Conservation (phyloP, 345 rosid species). For the Populus euphratica region DNA sequence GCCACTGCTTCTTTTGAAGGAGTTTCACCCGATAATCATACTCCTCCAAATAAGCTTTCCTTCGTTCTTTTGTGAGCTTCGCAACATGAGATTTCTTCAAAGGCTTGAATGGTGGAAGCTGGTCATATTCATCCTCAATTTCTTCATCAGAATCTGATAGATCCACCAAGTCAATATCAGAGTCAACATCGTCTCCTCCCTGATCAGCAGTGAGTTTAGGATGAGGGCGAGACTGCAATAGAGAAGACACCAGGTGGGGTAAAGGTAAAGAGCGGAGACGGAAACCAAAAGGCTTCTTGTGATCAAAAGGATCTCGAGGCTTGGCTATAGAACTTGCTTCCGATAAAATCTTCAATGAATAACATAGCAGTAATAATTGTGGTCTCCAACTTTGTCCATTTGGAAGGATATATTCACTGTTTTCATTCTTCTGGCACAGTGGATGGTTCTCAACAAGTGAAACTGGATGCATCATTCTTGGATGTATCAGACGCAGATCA, state of each 20-base stretch:
- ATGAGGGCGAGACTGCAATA: constrained; percentile 39
- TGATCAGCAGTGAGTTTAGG: constrained; percentile 30
- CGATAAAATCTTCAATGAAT: constrained; percentile 48
- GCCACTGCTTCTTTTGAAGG: constrained; percentile 46
- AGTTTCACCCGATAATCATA: constrained; percentile 44
- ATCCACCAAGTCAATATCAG: constrained; percentile 30
- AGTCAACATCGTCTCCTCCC: constrained; percentile 29
- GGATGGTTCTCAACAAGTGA: constrained; percentile 56
- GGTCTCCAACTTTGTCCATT: constrained; percentile 51
- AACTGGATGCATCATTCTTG: constrained; percentile 44
- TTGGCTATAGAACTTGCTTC: constrained; percentile 34
- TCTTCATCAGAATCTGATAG: constrained; percentile 28
- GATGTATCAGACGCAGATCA: constrained; percentile 37
- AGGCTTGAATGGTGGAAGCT: constrained; percentile 49
- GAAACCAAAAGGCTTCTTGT: constrained; percentile 28
- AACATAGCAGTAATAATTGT: constrained; percentile 55
- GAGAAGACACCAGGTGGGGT: constrained; percentile 43
- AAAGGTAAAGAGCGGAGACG: constrained; percentile 31
- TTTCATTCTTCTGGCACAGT: constrained; percentile 25
- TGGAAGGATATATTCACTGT: constrained; percentile 32
- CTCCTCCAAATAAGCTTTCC: constrained; percentile 41
- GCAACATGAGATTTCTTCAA: constrained; percentile 34
- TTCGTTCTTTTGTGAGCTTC: constrained; percentile 39
- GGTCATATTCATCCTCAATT: constrained; percentile 34
- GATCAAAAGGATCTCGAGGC: constrained; percentile 27